These are phyloP conservation scores for Spizellomyces punctatus DNA, from an alignment of 192 early-diverging fungal species.

Conservation along the genomic window DNA sequence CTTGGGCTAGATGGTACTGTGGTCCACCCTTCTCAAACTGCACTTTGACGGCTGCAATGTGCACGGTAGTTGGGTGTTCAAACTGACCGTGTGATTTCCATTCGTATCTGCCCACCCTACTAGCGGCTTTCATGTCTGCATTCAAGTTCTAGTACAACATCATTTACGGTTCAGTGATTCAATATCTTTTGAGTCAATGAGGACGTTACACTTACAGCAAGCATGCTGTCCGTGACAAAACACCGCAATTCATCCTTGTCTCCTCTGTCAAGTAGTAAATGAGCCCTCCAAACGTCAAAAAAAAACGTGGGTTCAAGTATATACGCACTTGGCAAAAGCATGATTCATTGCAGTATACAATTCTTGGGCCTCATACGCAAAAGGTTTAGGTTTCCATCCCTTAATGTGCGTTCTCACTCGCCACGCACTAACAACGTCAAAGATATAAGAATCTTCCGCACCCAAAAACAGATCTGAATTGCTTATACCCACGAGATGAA, in stretches of 20 bases:
- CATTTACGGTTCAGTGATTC: no score
- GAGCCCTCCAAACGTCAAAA: background rate
- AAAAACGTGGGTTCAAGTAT: background rate
- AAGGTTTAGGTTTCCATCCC: conserved; percentile 7
- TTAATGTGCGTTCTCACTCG: background rate
- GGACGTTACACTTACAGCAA: conserved; percentile 14
- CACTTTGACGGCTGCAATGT: conserved; percentile 22
- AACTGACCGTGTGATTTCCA: conserved; percentile 25
- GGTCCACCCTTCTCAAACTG: conserved; percentile 11
- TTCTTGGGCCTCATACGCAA: conserved; percentile 4
- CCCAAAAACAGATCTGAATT: background rate
- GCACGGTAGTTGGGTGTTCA: background rate
- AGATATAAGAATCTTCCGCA: background rate
- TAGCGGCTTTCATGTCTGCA: conserved; percentile 7
- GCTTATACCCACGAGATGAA: background rate
- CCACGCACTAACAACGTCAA: background rate
- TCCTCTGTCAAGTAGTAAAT: background rate
- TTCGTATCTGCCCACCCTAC: background rate
- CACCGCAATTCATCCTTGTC: conserved; percentile 4
- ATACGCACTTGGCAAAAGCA: conserved; percentile 23
- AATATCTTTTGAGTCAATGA: no score
- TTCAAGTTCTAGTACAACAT: background rate
- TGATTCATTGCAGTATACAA: conserved; percentile 21
- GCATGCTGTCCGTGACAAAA: conserved; percentile 23
- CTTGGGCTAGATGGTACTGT: conserved; percentile 17